Evolutionary conservation across 441 rosid species (phyloP), one percentile per base, ranked within the genome.

Genomic region (Arabidopsis lyrata): DNA sequence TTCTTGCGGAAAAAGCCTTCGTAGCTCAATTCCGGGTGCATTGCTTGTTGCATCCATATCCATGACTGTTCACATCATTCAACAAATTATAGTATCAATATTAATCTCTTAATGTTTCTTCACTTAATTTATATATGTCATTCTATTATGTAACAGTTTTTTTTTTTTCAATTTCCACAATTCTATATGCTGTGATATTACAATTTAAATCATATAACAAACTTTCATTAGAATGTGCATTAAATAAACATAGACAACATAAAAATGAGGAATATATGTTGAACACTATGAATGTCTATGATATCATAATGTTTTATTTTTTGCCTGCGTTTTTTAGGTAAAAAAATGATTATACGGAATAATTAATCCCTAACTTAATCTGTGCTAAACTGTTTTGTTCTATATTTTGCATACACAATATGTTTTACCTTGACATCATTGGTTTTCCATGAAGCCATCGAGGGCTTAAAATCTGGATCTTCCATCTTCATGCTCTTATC

Each of bases 21-120:
- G 82, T 95, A 95, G 72, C 91, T 90, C 73, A 95, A 63, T 61
- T 92, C 97, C 14, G 97, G 97, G 75, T 95, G 99, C 97, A 95
- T 89, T 13, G 95, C 96, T 86, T 95, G 99, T 74, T 95, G 97
- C 97, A 92, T 95, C 97, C 95, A 89, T 81, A 95, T 88, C 99
- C 99, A 95, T 59, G 99, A 92, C 99, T 95, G 86, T 75, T 77
- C n/a, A 39, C 62, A 68, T 41, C 24, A 74, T 49, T 29, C 53
- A 70, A 55, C 66, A 61, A n/a, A 59, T 67, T 11, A 34, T 59
- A 7, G 11, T 35, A 27, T 11, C 7, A 39, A 8, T 48, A 18
- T 45, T 45, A 45, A 7, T 15, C 49, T 45, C 49, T n/a, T 6
- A 11, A 22, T 0, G 7, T 49, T 12, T 3, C 2, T 61, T 63